Evolutionary conservation across 208 protist genomes (phyloP).

Genomic region (Phytomonas francai): DNA sequence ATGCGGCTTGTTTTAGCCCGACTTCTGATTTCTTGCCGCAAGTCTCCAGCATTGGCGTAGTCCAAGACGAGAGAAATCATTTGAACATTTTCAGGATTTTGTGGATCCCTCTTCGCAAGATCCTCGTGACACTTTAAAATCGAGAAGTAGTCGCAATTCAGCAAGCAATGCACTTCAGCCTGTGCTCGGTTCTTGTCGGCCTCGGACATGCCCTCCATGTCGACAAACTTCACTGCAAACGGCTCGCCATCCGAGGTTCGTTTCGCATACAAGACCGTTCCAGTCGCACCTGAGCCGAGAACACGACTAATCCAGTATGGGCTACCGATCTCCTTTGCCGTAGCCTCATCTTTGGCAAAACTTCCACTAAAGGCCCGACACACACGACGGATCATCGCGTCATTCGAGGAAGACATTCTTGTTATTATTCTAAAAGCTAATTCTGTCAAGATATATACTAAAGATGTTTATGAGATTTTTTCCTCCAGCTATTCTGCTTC

Average conservation of each 20-base stretch:
- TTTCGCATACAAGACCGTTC: slow-evolving; percentile 50
- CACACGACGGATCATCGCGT: slow-evolving; percentile 69
- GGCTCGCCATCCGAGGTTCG: slow-evolving; percentile 40
- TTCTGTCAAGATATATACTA: slow-evolving; percentile 2
- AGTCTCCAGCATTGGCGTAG: slow-evolving; percentile 81
- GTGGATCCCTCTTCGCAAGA: slow-evolving; percentile 40
- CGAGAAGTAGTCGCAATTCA: slow-evolving; percentile 70
- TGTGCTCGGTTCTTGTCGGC: slow-evolving; percentile 57
- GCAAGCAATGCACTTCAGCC: slow-evolving; percentile 61
- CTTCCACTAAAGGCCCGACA: slow-evolving; percentile 51
- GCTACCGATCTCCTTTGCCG: slow-evolving; percentile 37
- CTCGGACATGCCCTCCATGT: slow-evolving; percentile 71
- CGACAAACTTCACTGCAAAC: slow-evolving; percentile 65
- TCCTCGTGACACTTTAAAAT: slow-evolving; percentile 81
- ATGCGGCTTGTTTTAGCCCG: slow-evolving; percentile 22
- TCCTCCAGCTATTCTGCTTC: neutral
- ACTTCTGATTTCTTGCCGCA: slow-evolving; percentile 67
- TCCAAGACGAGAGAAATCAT: slow-evolving; percentile 77
- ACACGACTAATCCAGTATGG: slow-evolving; percentile 79
- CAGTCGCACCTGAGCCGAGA: slow-evolving; percentile 55
- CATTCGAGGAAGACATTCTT: slow-evolving; percentile 9
- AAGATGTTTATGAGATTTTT: slow-evolving; percentile 1
- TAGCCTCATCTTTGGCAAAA: slow-evolving; percentile 65
- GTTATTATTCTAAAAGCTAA: neutral
- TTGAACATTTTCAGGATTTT: slow-evolving; percentile 35